Conservation (phyloP, 345 rosid genomes). For the Cochlearia excelsa region DNA sequence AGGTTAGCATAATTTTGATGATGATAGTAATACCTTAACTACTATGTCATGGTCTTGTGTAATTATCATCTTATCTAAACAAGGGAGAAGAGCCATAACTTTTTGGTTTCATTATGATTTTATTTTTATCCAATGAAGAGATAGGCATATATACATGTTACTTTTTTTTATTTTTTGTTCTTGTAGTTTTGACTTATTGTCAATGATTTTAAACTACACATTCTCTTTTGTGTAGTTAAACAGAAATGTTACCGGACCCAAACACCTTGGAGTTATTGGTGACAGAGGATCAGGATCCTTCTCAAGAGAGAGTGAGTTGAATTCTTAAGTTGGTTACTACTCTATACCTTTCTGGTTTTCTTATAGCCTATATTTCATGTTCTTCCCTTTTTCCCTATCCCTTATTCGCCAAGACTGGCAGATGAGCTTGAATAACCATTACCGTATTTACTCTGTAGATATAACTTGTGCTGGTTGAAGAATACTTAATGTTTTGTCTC, state of each 20-base stretch:
- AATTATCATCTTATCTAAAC: no score
- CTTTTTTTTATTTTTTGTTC: no score
- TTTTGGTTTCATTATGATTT: no score
- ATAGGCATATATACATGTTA: no score
- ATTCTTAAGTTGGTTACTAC: constrained; percentile 10
- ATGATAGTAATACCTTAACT: constrained; percentile 8
- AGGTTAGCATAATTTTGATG: constrained; percentile 47
- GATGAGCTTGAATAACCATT: not conserved
- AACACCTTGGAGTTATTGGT: constrained; percentile 92
- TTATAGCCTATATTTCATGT: not conserved
- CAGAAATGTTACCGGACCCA: constrained; percentile 86
- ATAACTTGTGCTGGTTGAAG: no score
- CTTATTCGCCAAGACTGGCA: not conserved
- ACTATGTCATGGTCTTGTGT: constrained; percentile 14
- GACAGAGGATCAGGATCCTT: constrained; percentile 95
- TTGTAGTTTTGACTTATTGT: constrained; percentile 10
- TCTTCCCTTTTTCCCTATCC: not conserved
- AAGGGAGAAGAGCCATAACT: no score
- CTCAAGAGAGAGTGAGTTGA: constrained; percentile 95
- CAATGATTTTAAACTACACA: constrained; percentile 1
- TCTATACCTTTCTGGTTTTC: not conserved
- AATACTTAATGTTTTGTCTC: no score
- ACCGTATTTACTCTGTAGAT: not conserved
- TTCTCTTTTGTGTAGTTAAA: constrained; percentile 55
- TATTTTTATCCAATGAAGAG: no score